These are phyloP conservation scores for Ceratocystis cacaofunesta DNA, from an alignment of 2,329 filamentous ascomycete species.

Conservation along the genomic window DNA sequence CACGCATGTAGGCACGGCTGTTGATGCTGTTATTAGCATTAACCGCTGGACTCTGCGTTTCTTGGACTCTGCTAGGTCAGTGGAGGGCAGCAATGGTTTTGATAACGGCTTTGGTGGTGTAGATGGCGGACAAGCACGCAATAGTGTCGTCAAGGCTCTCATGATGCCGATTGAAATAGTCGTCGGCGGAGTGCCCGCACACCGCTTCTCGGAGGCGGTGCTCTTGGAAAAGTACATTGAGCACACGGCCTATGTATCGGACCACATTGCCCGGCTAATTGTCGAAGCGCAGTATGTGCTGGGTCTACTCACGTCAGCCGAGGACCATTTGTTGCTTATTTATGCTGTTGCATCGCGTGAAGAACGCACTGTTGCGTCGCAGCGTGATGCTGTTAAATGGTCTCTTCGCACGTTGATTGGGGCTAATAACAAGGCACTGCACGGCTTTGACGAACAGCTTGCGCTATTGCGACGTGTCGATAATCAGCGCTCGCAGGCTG, in stretches of 20 bases:
- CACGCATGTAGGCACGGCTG: conserved; percentile 55
- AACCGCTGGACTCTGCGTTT: conserved; percentile 62
- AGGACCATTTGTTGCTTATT: conserved; percentile 55
- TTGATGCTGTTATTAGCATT: conserved; percentile 60
- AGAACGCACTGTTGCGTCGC: conserved; percentile 40
- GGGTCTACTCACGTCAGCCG: conserved; percentile 48
- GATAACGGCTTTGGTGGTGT: conserved; percentile 18
- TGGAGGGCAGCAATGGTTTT: conserved; percentile 19
- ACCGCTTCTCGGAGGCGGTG: conserved; percentile 37
- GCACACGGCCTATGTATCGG: conserved; percentile 54
- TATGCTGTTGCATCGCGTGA: conserved; percentile 53
- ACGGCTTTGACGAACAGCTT: conserved; percentile 49
- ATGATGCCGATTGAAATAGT: conserved; percentile 14
- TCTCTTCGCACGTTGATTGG: conserved; percentile 62
- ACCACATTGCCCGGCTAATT: conserved; percentile 54
- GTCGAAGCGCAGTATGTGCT: conserved; percentile 55
- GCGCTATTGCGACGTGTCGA: conserved; percentile 50
- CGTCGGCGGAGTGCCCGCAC: conserved; percentile 3
- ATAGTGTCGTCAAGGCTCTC: conserved; percentile 7
- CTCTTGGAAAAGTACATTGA: conserved; percentile 61
- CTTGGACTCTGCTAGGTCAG: conserved; percentile 40
- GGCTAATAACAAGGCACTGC: conserved; percentile 46
- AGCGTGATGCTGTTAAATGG: conserved; percentile 51
- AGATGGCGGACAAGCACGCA: conserved; percentile 24
- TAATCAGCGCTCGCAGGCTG: conserved; percentile 48